Evolutionary conservation across 2,329 filamentous ascomycete genomes (phyloP).

Genomic region (Tolypocladium guangdongense): DNA sequence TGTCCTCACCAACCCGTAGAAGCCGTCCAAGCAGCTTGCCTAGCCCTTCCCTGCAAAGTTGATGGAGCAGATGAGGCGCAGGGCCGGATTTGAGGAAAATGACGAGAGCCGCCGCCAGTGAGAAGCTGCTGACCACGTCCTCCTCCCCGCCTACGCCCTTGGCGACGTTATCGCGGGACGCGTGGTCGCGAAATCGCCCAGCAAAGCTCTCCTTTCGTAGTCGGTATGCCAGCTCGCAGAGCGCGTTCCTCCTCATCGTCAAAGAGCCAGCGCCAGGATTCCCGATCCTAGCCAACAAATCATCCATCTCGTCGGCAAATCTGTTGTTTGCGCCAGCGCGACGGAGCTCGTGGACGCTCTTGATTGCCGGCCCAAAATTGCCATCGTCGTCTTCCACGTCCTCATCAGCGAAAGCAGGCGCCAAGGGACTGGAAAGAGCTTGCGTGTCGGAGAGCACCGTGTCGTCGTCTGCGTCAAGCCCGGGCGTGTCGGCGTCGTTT

Average conservation of each 20-base stretch:
- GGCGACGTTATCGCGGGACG: constrained; percentile 59
- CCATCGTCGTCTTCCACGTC: constrained; percentile 25
- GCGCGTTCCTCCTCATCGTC: constrained; percentile 44
- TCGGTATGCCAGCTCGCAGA: constrained; percentile 49
- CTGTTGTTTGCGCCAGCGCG: constrained; percentile 57
- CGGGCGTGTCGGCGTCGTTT: constrained; percentile 9
- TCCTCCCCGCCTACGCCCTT: constrained; percentile 46
- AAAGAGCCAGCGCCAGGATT: constrained; percentile 31
- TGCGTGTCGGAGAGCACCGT: constrained; percentile 12
- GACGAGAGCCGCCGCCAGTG: constrained; percentile 52
- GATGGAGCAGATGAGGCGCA: constrained; percentile 46
- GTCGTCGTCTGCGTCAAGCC: constrained; percentile 5
- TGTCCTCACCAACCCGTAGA: constrained; percentile 41
- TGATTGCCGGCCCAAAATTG: constrained; percentile 38
- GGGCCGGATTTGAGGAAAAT: constrained; percentile 51
- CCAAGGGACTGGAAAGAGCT: constrained; percentile 11
- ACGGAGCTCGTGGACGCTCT: constrained; percentile 54
- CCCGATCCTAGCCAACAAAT: constrained; percentile 50
- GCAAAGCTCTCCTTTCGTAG: constrained; percentile 52
- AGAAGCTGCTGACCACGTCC: constrained; percentile 52
- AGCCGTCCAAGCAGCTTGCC: constrained; percentile 44
- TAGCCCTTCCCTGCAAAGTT: constrained; percentile 44
- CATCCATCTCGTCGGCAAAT: constrained; percentile 54
- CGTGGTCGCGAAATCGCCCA: constrained; percentile 62
- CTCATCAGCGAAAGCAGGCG: constrained; percentile 14